These are phyloP conservation scores for Senecio squalidus DNA, from an alignment of 140 eudicot species.

Conservation along the genomic window DNA sequence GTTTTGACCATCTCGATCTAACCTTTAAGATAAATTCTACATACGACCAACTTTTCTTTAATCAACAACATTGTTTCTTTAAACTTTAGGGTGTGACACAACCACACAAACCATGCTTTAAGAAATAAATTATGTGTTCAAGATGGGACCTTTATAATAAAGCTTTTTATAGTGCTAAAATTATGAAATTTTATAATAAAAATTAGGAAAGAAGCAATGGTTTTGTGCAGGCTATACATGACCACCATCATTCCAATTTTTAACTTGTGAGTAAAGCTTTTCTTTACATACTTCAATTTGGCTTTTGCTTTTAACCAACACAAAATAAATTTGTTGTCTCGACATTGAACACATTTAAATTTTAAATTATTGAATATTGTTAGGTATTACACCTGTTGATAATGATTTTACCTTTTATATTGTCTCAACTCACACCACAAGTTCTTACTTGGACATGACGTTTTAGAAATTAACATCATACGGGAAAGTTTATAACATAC, in stretches of 20 bases:
- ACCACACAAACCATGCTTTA: constrained; percentile 12
- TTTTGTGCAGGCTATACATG: constrained; percentile 10
- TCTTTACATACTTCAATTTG: constrained; percentile 4
- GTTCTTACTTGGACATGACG: too few relatives aligned
- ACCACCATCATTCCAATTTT: constrained; percentile 8
- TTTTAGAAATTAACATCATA: too few relatives aligned
- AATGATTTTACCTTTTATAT: too few relatives aligned
- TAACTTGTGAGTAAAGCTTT: constrained; percentile 22
- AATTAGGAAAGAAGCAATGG: constrained; percentile 14
- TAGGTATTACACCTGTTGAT: too few relatives aligned
- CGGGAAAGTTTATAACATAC: too few relatives aligned
- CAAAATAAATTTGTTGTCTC: background rate
- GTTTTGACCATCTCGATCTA: background rate
- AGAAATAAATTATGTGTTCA: constrained; percentile 3
- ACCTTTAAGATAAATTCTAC: background rate
- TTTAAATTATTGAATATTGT: too few relatives aligned
- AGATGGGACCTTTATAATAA: background rate
- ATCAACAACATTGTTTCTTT: background rate
- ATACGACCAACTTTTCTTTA: background rate
- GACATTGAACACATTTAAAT: too few relatives aligned
- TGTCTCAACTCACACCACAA: too few relatives aligned
- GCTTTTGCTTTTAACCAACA: constrained; percentile 13
- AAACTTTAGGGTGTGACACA: constrained; percentile 9
- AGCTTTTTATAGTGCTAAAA: constrained; percentile 10
- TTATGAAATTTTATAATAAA: background rate